Conservation (phyloP, 2,329 filamentous ascomycete genomes). For the Colletotrichum siamense region DNA sequence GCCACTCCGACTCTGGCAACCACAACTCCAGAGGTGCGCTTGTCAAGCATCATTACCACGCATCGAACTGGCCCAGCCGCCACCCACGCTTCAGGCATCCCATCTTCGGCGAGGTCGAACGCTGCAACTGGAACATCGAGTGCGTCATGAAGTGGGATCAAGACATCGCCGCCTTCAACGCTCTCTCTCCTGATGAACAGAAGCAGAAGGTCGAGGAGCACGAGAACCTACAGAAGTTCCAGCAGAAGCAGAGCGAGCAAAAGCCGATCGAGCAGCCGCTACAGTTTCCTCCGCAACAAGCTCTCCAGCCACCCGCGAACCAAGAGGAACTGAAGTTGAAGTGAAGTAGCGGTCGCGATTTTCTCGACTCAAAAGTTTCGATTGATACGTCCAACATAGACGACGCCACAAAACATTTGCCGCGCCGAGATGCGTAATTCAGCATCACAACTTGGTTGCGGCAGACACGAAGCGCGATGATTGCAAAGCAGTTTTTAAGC, state of each 20-base stretch:
- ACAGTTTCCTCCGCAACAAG: background rate
- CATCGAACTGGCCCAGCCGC: constrained; percentile 71
- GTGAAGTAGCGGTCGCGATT: background rate
- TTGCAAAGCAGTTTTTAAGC: background rate
- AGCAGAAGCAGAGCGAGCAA: constrained; percentile 35
- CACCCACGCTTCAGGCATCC: constrained; percentile 73
- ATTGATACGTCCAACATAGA: background rate
- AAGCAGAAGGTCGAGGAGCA: constrained; percentile 48
- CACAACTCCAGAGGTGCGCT: constrained; percentile 70
- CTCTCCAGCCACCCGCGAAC: background rate
- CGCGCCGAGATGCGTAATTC: background rate
- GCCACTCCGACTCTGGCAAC: constrained; percentile 75
- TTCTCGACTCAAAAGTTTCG: background rate
- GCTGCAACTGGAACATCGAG: constrained; percentile 71
- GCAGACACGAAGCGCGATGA: background rate
- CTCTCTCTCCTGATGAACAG: constrained; percentile 64
- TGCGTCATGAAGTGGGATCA: constrained; percentile 72
- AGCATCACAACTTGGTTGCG: background rate
- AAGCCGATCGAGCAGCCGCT: background rate
- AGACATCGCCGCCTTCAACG: constrained; percentile 65
- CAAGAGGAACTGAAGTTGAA: constrained; percentile 4
- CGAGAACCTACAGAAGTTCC: constrained; percentile 25
- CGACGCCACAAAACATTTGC: background rate
- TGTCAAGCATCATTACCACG: constrained; percentile 78
- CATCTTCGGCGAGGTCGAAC: constrained; percentile 72